phyloP scores from a whole-genome alignment of 2,329 filamentous ascomycete species.

The Botryotinia convoluta region DNA sequence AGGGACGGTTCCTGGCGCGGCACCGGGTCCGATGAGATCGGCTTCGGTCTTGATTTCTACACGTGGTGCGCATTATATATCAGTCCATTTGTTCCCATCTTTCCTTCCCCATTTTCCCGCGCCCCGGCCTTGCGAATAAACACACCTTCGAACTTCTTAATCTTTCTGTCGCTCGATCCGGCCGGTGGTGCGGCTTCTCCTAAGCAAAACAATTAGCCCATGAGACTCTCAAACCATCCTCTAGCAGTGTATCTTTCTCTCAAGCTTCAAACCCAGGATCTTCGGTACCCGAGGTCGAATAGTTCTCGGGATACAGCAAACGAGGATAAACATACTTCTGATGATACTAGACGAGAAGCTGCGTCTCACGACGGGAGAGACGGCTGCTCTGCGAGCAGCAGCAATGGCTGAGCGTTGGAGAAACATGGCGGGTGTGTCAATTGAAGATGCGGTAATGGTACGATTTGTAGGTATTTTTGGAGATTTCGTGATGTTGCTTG shows the following conservation, averaged over 20 bases:
- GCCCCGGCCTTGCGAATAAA: not conserved
- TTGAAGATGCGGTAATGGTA: slow-evolving; percentile 21
- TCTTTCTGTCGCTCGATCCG: slow-evolving; percentile 31
- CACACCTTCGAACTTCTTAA: slow-evolving; percentile 39
- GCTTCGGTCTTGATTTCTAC: slow-evolving; percentile 77
- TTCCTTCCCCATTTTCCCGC: not conserved
- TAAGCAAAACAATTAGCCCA: slow-evolving; percentile 20
- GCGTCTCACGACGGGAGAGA: slow-evolving; percentile 53
- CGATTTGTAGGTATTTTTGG: slow-evolving; percentile 17
- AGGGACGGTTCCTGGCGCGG: slow-evolving; percentile 76
- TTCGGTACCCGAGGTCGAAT: slow-evolving; percentile 22
- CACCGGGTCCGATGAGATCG: slow-evolving; percentile 87
- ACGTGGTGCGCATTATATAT: slow-evolving; percentile 20
- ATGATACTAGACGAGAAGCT: slow-evolving; percentile 59
- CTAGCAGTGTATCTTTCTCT: not conserved
- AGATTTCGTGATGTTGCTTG: slow-evolving; percentile 18
- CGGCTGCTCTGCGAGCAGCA: slow-evolving; percentile 59
- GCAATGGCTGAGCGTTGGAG: slow-evolving; percentile 61
- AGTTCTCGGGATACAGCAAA: slow-evolving; percentile 28
- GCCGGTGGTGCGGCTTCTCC: slow-evolving; percentile 32
- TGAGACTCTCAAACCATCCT: not conserved
- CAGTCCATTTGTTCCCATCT: slow-evolving; percentile 16
- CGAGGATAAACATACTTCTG: slow-evolving; percentile 51
- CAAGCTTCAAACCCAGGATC: slow-evolving; percentile 13
- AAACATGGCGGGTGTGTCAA: slow-evolving; percentile 50